These are phyloP conservation scores for Zasmidium citrigriseum DNA, from an alignment of 2,329 filamentous ascomycete species.

Conservation along the genomic window DNA sequence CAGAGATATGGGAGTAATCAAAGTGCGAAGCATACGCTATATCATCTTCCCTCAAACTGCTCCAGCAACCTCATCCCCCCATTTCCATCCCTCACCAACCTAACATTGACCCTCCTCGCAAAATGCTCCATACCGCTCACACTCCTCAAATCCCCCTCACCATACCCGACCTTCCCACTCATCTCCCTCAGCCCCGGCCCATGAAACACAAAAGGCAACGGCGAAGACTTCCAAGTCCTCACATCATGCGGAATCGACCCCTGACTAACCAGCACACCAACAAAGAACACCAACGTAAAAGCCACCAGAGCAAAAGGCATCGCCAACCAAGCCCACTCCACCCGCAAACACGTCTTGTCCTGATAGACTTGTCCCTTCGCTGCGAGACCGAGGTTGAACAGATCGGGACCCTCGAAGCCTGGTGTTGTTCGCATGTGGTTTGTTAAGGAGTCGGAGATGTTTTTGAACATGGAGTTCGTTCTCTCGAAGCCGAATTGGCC, in stretches of 20 bases:
- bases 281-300: constrained; percentile 14
- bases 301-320: constrained; percentile 6
- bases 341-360: constrained; percentile 13
- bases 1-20: too few species aligned
- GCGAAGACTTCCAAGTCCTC: constrained; percentile 14
- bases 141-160: neutral
- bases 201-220: constrained; percentile 11
- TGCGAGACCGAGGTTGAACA: neutral
- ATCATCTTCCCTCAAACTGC: too few species aligned
- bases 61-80: too few species aligned
- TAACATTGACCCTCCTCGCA: neutral
- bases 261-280: neutral
- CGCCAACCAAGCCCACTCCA: constrained; percentile 11
- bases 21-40: too few species aligned
- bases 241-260: constrained; percentile 6
- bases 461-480: constrained; percentile 5
- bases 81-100: neutral
- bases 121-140: neutral
- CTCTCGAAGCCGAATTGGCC: constrained; percentile 9
- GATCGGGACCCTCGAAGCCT: neutral
- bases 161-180: neutral
- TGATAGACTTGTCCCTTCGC: neutral
- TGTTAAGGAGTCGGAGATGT: constrained; percentile 12
- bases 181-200: neutral
- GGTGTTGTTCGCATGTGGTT: constrained; percentile 16